Evolutionary conservation across 306 rosid species (phyloP).

Genomic region (Hylodesmum podocarpum): DNA sequence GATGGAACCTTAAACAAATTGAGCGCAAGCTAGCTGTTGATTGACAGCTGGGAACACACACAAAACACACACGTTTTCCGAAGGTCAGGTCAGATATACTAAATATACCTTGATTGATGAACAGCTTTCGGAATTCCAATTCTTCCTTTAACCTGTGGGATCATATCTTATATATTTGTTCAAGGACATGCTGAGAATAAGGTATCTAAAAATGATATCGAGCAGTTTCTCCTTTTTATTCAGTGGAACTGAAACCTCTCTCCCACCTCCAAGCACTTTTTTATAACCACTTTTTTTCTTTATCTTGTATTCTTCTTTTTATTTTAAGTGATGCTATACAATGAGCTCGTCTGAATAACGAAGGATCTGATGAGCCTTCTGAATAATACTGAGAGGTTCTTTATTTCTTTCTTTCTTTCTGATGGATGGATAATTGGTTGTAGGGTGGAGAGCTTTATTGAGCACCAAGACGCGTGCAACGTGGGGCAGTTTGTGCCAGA

Average conservation of each 20-base stretch:
- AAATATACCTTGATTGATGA: too few species aligned
- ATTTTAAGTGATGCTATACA: too few species aligned
- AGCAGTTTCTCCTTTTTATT: conserved; percentile 32
- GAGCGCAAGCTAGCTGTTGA: conserved; percentile 25
- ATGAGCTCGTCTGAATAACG: not conserved
- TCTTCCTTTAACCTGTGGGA: not conserved
- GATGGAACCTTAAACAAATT: conserved; percentile 50
- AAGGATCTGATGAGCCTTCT: not conserved
- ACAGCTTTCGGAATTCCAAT: conserved; percentile 31
- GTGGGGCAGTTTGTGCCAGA: conserved; percentile 63
- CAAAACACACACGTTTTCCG: too few species aligned
- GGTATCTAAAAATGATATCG: conserved; percentile 13
- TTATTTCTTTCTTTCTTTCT: too few species aligned
- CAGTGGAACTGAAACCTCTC: conserved; percentile 40
- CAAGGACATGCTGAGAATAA: conserved; percentile 2
- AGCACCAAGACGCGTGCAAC: conserved; percentile 96
- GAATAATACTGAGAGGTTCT: not conserved
- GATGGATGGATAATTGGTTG: too few species aligned
- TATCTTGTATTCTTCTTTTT: too few species aligned
- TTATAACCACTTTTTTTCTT: conserved; percentile 23
- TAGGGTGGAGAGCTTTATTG: conserved; percentile 98
- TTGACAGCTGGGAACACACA: conserved; percentile 38
- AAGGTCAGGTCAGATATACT: too few species aligned
- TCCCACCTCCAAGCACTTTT: conserved; percentile 32
- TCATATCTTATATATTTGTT: conserved; percentile 18